Evolutionary conservation across 1,139 yeast species (phyloP), one percentile per base, ranked within the genome.

Genomic region (Lodderomyces parapsilosis): DNA sequence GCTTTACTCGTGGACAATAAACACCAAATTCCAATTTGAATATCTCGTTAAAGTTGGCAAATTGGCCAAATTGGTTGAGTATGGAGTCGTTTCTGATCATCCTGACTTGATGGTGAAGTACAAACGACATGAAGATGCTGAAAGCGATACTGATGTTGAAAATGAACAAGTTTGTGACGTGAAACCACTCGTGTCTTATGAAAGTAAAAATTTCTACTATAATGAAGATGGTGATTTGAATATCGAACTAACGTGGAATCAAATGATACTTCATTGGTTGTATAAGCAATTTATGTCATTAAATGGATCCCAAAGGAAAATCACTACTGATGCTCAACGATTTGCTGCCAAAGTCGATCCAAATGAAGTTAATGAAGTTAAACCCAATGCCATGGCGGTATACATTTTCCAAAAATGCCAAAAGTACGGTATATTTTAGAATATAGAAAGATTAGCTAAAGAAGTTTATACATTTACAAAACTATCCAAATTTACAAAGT

Each of bases 1-100:
- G 40, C 66, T 88, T 13, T 88, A 81, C 62, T 66, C 86, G 17
- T 91, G 98, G 98, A 91, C 98, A 1, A 74, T 89, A 36, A 91
- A 91, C 59, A 69, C 65, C 36, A 63, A 63, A 35, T 51, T 54
- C 7, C 81, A 83, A 43, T 70, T 79, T 43, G 76, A 78, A 46
- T 71, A 71, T 53, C 60, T 72, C 42, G 49, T 47, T 17, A 54
- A 51, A 25, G 48, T 72, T 15, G 66, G 74, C 27, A 49, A 49
- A 37, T 40, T 49, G 3, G 63, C 63, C 13, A 46, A 50, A 7
- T 42, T 73, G 18, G 44, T 49, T 4, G 74, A 70, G 42, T 71
- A 60, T 46, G 93, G 90, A 1, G 65, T 84, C 9, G 70, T 86
- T 42, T 71, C 84, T 2, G 93, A 86, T 59, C 64, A 68, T 48